These are phyloP conservation scores for Diplodia scrobiculata DNA, from an alignment of 2,329 filamentous ascomycete genomes.

Conservation along the genomic window DNA sequence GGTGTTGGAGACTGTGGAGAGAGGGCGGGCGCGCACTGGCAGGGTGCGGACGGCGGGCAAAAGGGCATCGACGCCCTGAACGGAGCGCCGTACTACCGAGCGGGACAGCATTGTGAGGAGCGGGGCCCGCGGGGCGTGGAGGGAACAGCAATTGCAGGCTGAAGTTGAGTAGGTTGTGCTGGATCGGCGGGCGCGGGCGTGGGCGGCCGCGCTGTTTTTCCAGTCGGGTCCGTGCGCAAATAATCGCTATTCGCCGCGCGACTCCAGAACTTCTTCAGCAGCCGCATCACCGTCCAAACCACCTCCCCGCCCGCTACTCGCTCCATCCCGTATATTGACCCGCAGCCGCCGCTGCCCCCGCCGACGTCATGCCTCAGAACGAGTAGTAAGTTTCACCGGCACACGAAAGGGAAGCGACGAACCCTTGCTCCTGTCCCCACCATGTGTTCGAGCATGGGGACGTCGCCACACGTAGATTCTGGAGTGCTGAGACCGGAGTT, in stretches of 20 bases:
- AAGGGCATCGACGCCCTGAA: conserved; percentile 60
- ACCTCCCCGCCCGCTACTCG: no score
- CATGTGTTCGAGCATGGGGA: no score
- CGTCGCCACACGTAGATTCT: no score
- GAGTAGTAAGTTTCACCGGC: conserved; percentile 52
- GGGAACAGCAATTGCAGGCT: conserved; percentile 6
- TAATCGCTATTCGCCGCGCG: not conserved
- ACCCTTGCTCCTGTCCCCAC: no score
- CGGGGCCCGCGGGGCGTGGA: not conserved
- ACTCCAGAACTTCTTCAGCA: not conserved
- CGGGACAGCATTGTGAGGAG: conserved; percentile 48
- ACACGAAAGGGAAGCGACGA: no score
- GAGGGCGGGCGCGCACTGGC: conserved; percentile 51
- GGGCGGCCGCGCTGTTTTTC: conserved; percentile 13
- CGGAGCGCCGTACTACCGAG: conserved; percentile 64
- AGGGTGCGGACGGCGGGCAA: conserved; percentile 58
- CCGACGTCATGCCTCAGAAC: conserved; percentile 68
- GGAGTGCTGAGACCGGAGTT: no score
- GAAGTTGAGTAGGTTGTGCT: conserved; percentile 1
- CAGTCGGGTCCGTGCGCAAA: not conserved
- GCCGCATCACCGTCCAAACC: no score
- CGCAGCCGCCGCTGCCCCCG: no score
- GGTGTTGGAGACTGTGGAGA: conserved; percentile 45
- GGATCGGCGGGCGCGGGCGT: not conserved
- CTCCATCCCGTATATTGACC: no score